Evolutionary conservation across 139 green algal genomes (phyloP).

Genomic region (Auxenochlorella pyrenoidosa): DNA sequence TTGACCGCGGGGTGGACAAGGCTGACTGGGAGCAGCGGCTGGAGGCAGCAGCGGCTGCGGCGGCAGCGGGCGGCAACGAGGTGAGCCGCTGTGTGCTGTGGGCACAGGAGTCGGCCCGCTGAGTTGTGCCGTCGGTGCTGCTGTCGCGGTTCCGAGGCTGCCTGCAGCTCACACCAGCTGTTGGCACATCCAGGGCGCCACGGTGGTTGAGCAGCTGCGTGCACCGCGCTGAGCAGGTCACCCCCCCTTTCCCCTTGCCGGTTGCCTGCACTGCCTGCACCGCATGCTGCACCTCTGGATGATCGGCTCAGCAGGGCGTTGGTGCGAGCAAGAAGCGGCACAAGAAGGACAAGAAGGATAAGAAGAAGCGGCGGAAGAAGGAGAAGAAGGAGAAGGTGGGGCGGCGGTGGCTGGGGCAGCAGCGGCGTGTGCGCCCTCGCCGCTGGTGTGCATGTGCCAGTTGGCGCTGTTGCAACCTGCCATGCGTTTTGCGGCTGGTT

Average conservation of each 20-base stretch:
- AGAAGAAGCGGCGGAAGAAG: conserved; percentile 5
- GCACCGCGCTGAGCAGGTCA: conserved; percentile 2
- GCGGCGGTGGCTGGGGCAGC: background rate
- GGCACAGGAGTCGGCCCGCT: background rate
- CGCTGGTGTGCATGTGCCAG: no score
- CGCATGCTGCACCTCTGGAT: background rate
- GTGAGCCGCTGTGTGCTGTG: background rate
- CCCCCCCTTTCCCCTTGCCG: background rate
- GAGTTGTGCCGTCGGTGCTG: no score
- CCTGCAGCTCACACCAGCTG: background rate
- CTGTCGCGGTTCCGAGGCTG: no score
- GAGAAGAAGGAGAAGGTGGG: background rate
- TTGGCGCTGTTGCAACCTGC: no score
- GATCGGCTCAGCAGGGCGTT: background rate
- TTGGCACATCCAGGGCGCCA: background rate
- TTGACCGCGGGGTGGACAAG: background rate
- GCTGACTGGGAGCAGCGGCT: conserved; percentile 19
- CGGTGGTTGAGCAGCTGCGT: no score
- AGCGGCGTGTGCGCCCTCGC: background rate
- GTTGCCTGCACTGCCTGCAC: conserved; percentile 21
- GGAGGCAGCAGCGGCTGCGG: background rate
- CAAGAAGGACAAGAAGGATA: conserved; percentile 21
- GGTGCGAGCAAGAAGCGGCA: conserved; percentile 4
- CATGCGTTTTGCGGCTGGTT: background rate
- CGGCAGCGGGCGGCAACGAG: background rate